Conservation (phyloP, 805 yeast genomes). For the Hanseniaspora jakobsenii region DNA sequence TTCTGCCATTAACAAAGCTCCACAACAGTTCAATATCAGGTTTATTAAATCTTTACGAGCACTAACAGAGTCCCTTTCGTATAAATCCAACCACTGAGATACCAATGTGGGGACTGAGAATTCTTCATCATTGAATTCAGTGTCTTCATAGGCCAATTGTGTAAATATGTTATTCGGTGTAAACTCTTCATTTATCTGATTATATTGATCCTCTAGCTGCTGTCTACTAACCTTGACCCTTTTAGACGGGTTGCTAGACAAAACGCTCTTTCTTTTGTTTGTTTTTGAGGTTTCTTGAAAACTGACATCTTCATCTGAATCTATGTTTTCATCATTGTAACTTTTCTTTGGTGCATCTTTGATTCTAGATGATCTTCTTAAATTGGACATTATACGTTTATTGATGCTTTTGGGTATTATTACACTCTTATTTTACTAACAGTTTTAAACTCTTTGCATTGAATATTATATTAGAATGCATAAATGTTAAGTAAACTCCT, state of each 20-base stretch:
- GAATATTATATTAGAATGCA: too few species aligned
- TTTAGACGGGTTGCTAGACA: conserved; percentile 19
- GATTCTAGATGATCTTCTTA: conserved; percentile 12
- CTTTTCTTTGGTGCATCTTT: not conserved
- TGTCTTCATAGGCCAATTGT: conserved; percentile 30
- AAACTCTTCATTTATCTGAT: conserved; percentile 33
- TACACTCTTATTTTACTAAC: too few species aligned
- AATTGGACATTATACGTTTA: not conserved
- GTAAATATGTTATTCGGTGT: conserved; percentile 39
- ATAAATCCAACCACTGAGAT: conserved; percentile 47
- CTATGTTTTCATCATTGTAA: not conserved
- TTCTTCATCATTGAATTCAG: conserved; percentile 31
- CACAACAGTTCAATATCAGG: conserved; percentile 56
- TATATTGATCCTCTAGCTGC: conserved; percentile 19
- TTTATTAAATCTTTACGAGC: conserved; percentile 58
- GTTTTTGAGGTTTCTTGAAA: not conserved
- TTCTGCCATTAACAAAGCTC: conserved; percentile 54
- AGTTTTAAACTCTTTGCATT: too few species aligned
- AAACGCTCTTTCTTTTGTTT: not conserved
- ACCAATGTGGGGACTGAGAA: conserved; percentile 42
- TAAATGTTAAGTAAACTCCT: too few species aligned
- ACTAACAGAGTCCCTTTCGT: conserved; percentile 31
- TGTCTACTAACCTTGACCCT: conserved; percentile 16
- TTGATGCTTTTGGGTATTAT: not conserved
- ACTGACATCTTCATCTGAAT: not conserved